Evolutionary conservation across 176 grass and related monocot genomes (phyloP).

Genomic region (Oryza glaberrima): DNA sequence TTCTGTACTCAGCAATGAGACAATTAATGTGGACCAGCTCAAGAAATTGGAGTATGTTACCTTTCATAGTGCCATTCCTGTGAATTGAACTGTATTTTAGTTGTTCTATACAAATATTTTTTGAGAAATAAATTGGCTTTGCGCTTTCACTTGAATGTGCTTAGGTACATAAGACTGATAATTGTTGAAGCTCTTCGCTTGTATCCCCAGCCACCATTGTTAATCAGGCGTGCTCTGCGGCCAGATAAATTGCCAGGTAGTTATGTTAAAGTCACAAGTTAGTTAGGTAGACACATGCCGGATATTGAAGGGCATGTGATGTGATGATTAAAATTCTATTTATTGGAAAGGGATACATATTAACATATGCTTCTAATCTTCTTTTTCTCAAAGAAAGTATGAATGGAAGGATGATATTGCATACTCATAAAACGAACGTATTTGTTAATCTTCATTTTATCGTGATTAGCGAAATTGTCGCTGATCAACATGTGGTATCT

Average conservation of each 20-base stretch:
- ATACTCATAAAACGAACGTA: not conserved
- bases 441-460: not conserved
- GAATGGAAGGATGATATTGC: not conserved
- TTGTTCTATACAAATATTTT: conserved; percentile 18
- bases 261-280: not conserved
- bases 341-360: not conserved
- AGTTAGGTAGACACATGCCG: not conserved
- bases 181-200: conserved; percentile 90
- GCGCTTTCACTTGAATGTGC: conserved; percentile 18
- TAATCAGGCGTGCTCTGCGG: conserved; percentile 86
- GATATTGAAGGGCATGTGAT: conserved; percentile 6
- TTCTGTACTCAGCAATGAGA: conserved; percentile 59
- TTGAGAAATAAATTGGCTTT: not conserved
- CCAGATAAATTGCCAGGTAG: conserved; percentile 90
- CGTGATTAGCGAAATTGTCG: not conserved
- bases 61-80: conserved; percentile 32
- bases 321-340: conserved; percentile 2
- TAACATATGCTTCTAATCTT: not conserved
- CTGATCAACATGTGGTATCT: not conserved
- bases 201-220: conserved; percentile 92
- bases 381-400: not conserved
- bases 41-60: conserved; percentile 77
- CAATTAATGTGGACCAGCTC: conserved; percentile 66
- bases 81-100: conserved; percentile 9
- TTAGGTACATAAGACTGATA: conserved; percentile 88